phyloP scores from a whole-genome alignment of 768 basidiomycete species.

The Pleurotus cornucopiae region DNA sequence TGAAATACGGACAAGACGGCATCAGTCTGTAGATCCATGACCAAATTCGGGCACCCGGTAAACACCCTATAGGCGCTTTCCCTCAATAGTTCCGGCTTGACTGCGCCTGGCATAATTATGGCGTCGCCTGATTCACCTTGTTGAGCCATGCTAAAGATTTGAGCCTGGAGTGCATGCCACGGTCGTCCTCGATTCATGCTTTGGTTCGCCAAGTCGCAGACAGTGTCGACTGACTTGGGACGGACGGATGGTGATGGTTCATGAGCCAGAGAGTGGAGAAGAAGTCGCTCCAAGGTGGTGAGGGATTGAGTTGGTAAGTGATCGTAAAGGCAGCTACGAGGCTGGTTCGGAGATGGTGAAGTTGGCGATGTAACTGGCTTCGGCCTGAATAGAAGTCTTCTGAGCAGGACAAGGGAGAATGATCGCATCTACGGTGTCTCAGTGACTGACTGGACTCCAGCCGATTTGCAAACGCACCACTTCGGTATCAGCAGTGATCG shows the following conservation, averaged over 20 bases:
- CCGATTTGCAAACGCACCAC: constrained; percentile 47
- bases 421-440: constrained; percentile 63
- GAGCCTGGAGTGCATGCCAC: constrained; percentile 78
- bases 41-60: constrained; percentile 68
- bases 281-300: constrained; percentile 63
- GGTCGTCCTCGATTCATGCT: constrained; percentile 72
- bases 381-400: constrained; percentile 72
- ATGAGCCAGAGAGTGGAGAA: constrained; percentile 64
- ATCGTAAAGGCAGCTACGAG: constrained; percentile 69
- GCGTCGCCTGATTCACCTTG: constrained; percentile 14
- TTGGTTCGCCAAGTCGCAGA: constrained; percentile 72
- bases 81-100: constrained; percentile 28
- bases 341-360: constrained; percentile 16
- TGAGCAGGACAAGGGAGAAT: constrained; percentile 77
- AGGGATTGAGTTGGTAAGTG: constrained; percentile 66
- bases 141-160: constrained; percentile 64
- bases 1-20: constrained; percentile 64
- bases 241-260: constrained; percentile 59
- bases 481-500: constrained; percentile 72
- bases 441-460: background rate
- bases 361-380: constrained; percentile 26
- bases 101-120: constrained; percentile 9
- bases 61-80: constrained; percentile 72
- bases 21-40: constrained; percentile 73
- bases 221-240: constrained; percentile 69